A percentile compares a stretch with the other conserved stretches of the same genome.
These are phyloP conservation scores for Suhomyces atakaporum DNA, from an alignment of 1,139 yeast genomes.

Conservation along the genomic window DNA sequence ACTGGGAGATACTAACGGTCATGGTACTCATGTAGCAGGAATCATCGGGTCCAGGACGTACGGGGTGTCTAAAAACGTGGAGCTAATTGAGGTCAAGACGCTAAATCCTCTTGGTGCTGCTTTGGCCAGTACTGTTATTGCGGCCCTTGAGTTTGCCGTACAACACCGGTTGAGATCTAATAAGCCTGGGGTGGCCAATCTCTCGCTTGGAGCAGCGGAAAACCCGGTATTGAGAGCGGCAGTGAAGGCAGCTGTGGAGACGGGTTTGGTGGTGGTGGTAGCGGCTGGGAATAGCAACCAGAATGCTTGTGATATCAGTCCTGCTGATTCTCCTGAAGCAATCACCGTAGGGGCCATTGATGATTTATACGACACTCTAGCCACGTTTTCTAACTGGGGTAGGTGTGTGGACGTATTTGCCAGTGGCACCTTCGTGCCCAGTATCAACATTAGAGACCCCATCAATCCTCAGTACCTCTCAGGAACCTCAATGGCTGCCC, in stretches of 20 bases:
- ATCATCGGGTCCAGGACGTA: constrained; percentile 73
- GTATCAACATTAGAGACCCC: constrained; percentile 34
- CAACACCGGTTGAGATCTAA: constrained; percentile 51
- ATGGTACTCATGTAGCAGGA: constrained; percentile 91
- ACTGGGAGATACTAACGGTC: constrained; percentile 62
- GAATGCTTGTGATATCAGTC: constrained; percentile 78
- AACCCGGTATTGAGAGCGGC: constrained; percentile 72
- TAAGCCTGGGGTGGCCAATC: constrained; percentile 67
- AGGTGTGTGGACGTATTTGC: constrained; percentile 83
- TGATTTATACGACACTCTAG: constrained; percentile 65
- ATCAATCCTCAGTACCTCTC: constrained; percentile 49
- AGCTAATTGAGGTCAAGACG: constrained; percentile 70
- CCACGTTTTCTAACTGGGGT: constrained; percentile 86
- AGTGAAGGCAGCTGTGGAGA: constrained; percentile 63
- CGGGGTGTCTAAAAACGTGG: constrained; percentile 77
- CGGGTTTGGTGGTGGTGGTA: constrained; percentile 77
- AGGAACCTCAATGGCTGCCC: constrained; percentile 91
- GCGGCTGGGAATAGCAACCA: constrained; percentile 86
- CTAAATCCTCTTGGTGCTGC: constrained; percentile 68
- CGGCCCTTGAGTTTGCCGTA: constrained; percentile 72
- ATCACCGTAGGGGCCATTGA: constrained; percentile 88
- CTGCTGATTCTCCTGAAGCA: constrained; percentile 72
- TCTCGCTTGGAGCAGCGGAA: constrained; percentile 74
- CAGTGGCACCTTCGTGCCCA: constrained; percentile 68
- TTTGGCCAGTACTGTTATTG: constrained; percentile 61